A percentile compares a stretch with the other conserved stretches of the same genome.
These are phyloP conservation scores for Silene vulgaris DNA, from an alignment of 179 eudicot genomes.

Conservation along the genomic window DNA sequence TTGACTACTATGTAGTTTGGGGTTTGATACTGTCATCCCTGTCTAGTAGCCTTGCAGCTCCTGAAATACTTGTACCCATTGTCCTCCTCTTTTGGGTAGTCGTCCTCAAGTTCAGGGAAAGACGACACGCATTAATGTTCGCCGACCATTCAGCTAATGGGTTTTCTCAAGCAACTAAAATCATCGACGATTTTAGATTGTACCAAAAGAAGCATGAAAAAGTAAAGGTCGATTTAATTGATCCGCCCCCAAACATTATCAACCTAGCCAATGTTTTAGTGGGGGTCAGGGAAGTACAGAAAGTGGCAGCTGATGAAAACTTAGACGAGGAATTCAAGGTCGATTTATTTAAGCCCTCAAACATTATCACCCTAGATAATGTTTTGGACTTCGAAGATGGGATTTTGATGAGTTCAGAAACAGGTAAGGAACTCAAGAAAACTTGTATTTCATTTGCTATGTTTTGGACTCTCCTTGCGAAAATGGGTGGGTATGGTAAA, in stretches of 20 bases:
- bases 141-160: background rate
- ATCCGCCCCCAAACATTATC: too few relatives aligned
- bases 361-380: background rate
- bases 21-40: background rate
- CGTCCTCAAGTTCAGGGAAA: background rate
- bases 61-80: background rate
- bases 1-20: background rate
- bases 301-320: background rate
- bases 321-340: background rate
- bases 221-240: too few relatives aligned
- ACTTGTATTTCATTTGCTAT: background rate
- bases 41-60: background rate
- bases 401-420: background rate
- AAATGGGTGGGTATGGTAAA: background rate
- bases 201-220: background rate
- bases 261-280: background rate
- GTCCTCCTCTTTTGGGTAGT: background rate
- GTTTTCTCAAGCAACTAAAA: background rate
- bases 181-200: background rate
- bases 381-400: background rate
- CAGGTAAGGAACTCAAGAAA: background rate
- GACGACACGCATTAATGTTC: background rate
- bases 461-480: background rate
- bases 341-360: background rate
- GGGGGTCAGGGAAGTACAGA: background rate